Evolutionary conservation across 768 basidiomycete species (phyloP), one percentile per base, ranked within the genome.

Genomic region (Pleurotus giganteus): DNA sequence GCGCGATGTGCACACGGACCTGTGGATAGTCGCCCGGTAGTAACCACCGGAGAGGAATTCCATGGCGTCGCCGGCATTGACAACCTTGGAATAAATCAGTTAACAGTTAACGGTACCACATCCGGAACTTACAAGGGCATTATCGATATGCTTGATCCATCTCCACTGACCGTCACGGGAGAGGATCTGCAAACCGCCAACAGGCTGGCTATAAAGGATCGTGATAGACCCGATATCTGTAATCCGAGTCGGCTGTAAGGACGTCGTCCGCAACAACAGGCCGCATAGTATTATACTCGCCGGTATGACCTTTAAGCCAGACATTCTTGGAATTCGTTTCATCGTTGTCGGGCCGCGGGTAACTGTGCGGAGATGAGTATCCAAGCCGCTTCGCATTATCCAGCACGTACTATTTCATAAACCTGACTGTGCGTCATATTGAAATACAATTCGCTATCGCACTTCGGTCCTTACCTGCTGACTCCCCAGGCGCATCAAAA

Each of bases 251-350:
- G 32, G 27, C 26, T 42, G 27, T 58, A 3, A 37, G 15, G 9
- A 2, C 2, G 28, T 4, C 17, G 13, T 4, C 11, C 1, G 4
- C 5, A 31, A 19, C 11, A 37, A 9, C 19, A 34, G 5, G 17
- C 41, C 54, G 3, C 12, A 8, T 0, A 3, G 21, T 1, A 36
- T 50, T 49, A 74, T 24, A 8, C 42, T 31, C 32, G 31, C 78
- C 78, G 3, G 74, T 75, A 49, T 80, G 79, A 2, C 79, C 79
- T 57, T 81, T 80, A 19, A 80, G 60, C 78, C 78, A 81, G 3
- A 81, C 75, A 39, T 76, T 69, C 19, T 75, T 75, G 0, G 75
- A 68, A 45, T 71, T 71, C 24, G 57, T 50, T 57, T 80, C 78
- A 2, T 79, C 77, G 17, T 75, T 75, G 21, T 68, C 58, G 2